A percentile compares a stretch with the other conserved stretches of the same genome.
Conservation (phyloP, 768 basidiomycete genomes). For the Termitomyces sp. region DNA sequence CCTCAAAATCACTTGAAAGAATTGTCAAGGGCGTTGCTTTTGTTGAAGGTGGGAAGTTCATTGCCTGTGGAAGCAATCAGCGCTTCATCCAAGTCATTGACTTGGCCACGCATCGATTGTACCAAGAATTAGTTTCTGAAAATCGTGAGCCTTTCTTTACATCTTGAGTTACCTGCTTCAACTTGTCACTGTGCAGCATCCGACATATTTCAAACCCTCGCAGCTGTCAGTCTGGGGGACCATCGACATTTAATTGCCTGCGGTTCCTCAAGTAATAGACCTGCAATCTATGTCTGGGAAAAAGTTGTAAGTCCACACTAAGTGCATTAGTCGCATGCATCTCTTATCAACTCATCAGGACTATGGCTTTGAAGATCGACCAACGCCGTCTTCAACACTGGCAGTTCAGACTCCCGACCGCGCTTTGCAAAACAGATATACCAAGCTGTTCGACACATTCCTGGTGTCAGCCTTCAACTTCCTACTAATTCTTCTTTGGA, state of each 20-base stretch:
- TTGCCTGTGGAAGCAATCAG: background rate
- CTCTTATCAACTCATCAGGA: background rate
- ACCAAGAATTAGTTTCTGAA: background rate
- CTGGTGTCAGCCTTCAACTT: background rate
- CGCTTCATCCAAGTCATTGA: slow-evolving; percentile 5
- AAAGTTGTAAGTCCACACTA: background rate
- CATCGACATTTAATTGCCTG: slow-evolving; percentile 2
- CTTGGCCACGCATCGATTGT: background rate
- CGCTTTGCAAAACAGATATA: background rate
- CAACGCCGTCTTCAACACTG: background rate
- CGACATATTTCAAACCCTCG: background rate
- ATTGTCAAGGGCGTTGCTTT: slow-evolving; percentile 7
- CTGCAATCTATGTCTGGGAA: slow-evolving; percentile 2
- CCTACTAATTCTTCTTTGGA: no score
- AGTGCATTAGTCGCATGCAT: background rate
- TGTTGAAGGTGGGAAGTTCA: slow-evolving; percentile 6
- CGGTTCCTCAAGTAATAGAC: background rate
- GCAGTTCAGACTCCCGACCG: background rate
- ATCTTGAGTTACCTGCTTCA: background rate
- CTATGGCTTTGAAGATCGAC: background rate
- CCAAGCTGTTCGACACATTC: background rate
- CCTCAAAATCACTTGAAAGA: background rate
- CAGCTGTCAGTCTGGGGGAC: background rate
- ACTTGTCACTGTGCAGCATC: background rate
- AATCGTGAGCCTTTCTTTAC: background rate